A percentile compares a stretch with the other conserved stretches of the same genome.
phyloP scores from a whole-genome alignment of 2,329 filamentous ascomycete species.

The Neonectria coccinea region DNA sequence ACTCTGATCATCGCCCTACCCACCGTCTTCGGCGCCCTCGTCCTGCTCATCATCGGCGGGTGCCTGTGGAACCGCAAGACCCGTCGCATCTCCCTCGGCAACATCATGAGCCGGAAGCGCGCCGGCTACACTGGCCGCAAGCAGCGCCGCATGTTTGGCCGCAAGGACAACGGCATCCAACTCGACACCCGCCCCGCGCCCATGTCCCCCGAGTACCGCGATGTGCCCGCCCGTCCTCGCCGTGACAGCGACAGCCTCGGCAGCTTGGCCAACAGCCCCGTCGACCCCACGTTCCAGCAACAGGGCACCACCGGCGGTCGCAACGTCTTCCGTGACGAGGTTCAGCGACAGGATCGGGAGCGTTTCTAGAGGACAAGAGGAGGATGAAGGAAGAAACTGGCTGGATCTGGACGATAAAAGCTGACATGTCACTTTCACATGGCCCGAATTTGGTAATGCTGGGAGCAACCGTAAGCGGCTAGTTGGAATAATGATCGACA shows the following conservation, averaged over 20 bases:
- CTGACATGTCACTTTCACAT: constrained; percentile 8
- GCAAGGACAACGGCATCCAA: constrained; percentile 57
- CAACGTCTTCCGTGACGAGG: constrained; percentile 64
- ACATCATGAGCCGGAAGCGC: constrained; percentile 61
- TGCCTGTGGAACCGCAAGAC: constrained; percentile 66
- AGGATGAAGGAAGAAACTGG: constrained; percentile 1
- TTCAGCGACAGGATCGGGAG: constrained; percentile 60
- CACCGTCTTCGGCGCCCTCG: constrained; percentile 59
- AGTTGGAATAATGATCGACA: constrained; percentile 40
- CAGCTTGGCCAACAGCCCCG: constrained; percentile 62
- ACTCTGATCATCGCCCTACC: constrained; percentile 67
- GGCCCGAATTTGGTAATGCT: constrained; percentile 32
- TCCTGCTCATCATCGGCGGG: constrained; percentile 64
- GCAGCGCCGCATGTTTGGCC: constrained; percentile 51
- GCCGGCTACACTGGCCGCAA: constrained; percentile 59
- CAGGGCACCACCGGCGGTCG: constrained; percentile 49
- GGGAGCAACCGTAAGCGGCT: constrained; percentile 21
- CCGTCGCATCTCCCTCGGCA: constrained; percentile 63
- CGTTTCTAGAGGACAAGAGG: constrained; percentile 41
- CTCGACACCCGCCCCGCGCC: constrained; percentile 52
- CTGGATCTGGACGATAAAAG: constrained; percentile 13
- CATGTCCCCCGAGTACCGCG: constrained; percentile 50
- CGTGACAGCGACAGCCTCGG: constrained; percentile 62
- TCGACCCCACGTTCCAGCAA: constrained; percentile 56
- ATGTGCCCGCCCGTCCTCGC: constrained; percentile 47